phyloP scores from a whole-genome alignment of 2,329 filamentous ascomycete genomes.

The Ceratocystis papillata region DNA sequence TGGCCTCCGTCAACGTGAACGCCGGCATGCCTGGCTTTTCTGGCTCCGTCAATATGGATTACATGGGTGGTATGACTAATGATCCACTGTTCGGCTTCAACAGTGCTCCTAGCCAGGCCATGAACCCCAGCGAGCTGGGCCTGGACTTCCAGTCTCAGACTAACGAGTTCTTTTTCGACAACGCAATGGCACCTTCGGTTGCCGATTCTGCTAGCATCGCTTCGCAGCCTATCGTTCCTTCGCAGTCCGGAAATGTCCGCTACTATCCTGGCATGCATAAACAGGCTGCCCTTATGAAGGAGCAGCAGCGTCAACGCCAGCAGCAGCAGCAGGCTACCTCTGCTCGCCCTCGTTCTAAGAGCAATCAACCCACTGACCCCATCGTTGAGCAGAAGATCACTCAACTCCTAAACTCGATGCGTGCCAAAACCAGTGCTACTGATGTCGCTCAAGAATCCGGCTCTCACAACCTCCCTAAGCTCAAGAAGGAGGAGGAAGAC shows the following conservation, averaged over 20 bases:
- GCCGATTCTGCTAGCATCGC: constrained; percentile 40
- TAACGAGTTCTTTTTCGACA: constrained; percentile 55
- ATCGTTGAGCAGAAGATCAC: constrained; percentile 87
- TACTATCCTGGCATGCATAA: constrained; percentile 92
- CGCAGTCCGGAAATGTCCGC: constrained; percentile 48
- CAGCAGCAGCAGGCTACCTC: constrained; percentile 40
- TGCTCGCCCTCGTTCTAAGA: constrained; percentile 40
- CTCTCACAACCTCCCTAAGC: constrained; percentile 54
- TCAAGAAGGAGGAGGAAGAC: constrained; percentile 90
- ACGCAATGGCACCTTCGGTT: constrained; percentile 26
- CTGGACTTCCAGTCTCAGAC: constrained; percentile 44
- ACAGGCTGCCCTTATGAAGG: constrained; percentile 68
- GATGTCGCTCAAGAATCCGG: constrained; percentile 33
- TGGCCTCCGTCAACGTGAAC: constrained; percentile 58
- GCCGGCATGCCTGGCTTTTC: constrained; percentile 45
- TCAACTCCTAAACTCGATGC: constrained; percentile 84
- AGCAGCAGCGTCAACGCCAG: constrained; percentile 56
- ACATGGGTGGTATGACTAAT: constrained; percentile 46
- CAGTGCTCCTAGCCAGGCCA: constrained; percentile 51
- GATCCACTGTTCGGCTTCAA: constrained; percentile 65
- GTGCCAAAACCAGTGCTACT: constrained; percentile 50
- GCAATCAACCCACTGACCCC: constrained; percentile 49
- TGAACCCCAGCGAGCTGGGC: constrained; percentile 55
- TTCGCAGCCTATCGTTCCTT: constrained; percentile 40
- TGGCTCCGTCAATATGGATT: constrained; percentile 41